Evolutionary conservation across 2,329 filamentous ascomycete genomes (phyloP), one percentile per base, ranked within the genome.

Genomic region (Colletotrichum incanum): DNA sequence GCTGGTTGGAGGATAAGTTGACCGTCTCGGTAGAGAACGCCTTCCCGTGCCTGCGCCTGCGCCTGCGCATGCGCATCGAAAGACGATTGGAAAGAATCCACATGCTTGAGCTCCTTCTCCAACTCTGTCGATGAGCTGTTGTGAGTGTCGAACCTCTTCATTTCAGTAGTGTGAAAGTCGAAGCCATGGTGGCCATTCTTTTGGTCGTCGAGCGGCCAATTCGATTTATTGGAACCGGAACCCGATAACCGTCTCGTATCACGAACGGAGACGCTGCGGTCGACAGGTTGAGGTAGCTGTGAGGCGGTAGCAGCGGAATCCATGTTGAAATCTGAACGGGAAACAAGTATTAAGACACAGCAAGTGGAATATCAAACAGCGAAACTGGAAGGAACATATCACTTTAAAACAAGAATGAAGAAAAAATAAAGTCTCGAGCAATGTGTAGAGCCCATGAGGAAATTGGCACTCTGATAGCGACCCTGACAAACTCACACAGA

Each of bases 1-100:
- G 65, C 69, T 7, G 65, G 69, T 20, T 72, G 65, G 0, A 72
- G 59, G 3, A 72, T 34, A 12, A 72, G 69, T 14, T 60, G 59
- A 7, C 69, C 69, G n/a, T 72, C 43, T 12, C 14, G 34, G 39
- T 64, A 72, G 9, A 72, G 69, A 4, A 56, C 28, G 14, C 59
- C 69, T 8, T 72, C 65, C 12, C n/a, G 39, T 12, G 54, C 52
- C 18, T 64, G 31, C 8, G 18, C 4, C 12, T 43, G 31, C 3
- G 41, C n/a, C 39, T 65, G 20, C 0, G 28, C 23, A 1, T 65
- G 20, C 0, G 28, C 23, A 1, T 65, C 64, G 23, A 59, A 54
- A 34, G 49, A 59, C 6, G 41, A 45, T n/a, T 39, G 31, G 34
- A 39, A 66, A 14, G 31, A 26, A n/a, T 31, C 61, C 18, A 28